phyloP scores from a whole-genome alignment of 176 grass and related monocot species.

The Ensete glaucum region DNA sequence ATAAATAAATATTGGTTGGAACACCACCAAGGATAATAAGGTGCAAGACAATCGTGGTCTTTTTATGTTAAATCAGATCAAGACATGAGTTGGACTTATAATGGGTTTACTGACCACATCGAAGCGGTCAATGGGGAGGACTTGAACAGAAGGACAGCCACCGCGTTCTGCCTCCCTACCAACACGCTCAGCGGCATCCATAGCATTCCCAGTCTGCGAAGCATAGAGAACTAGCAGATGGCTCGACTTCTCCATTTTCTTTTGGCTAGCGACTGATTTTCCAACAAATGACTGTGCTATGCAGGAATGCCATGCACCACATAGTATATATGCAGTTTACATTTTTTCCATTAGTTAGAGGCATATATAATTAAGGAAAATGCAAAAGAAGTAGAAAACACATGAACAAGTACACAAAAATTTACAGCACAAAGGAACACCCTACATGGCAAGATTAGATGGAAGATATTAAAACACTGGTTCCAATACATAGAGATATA shows the following conservation, averaged over 20 bases:
- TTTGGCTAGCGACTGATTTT: background rate
- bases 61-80: slow-evolving; percentile 2
- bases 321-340: background rate
- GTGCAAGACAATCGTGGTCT: background rate
- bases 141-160: slow-evolving; percentile 62
- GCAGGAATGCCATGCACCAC: background rate
- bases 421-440: no score
- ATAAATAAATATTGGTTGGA: background rate
- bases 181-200: slow-evolving; percentile 66
- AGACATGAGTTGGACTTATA: background rate
- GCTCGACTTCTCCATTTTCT: background rate
- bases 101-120: slow-evolving; percentile 37
- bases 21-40: background rate
- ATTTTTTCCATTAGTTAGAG: no score
- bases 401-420: no score
- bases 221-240: slow-evolving; percentile 70
- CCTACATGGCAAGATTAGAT: no score
- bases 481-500: no score
- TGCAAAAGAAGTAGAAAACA: no score
- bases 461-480: no score
- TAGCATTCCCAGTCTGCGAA: slow-evolving; percentile 73
- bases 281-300: no score
- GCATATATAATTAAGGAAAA: no score
- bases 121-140: slow-evolving; percentile 65
- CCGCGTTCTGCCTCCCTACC: slow-evolving; percentile 74